These are phyloP conservation scores for Akanthomyces muscarius DNA, from an alignment of 2,329 filamentous ascomycete genomes.

Conservation along the genomic window DNA sequence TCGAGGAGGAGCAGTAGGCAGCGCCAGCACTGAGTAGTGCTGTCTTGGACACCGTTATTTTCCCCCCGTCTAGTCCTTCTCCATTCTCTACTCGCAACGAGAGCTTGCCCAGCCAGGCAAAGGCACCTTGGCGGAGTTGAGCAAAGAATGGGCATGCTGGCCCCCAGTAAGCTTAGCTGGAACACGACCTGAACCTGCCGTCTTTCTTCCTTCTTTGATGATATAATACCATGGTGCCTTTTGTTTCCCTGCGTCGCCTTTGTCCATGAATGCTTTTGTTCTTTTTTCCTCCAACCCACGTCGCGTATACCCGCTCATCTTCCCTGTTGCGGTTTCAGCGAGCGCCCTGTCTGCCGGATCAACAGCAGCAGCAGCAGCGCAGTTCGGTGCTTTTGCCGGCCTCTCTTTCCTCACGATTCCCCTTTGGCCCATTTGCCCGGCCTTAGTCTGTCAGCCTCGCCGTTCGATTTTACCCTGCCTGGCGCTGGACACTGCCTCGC, in stretches of 20 bases:
- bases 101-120: conserved; percentile 16
- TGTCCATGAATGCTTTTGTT: conserved; percentile 20
- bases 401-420: background rate
- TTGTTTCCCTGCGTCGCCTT: conserved; percentile 17
- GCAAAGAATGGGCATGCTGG: conserved; percentile 18
- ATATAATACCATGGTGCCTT: conserved; percentile 18
- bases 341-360: conserved; percentile 14
- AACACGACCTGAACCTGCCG: conserved; percentile 13
- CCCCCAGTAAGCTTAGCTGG: conserved; percentile 14
- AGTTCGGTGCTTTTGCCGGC: background rate
- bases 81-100: conserved; percentile 13
- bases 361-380: background rate
- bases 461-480: background rate
- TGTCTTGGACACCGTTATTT: conserved; percentile 17
- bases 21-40: background rate
- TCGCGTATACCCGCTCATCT: conserved; percentile 13
- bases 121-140: conserved; percentile 17
- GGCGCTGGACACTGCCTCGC: conserved; percentile 1
- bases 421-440: background rate
- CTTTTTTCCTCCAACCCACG: background rate
- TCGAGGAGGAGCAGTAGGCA: background rate
- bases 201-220: conserved; percentile 16
- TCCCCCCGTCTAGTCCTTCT: conserved; percentile 11
- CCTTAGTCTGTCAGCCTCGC: background rate
- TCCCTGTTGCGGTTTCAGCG: conserved; percentile 3